Conservation (phyloP, 345 rosid genomes). For the Aquilaria yunnanensis region DNA sequence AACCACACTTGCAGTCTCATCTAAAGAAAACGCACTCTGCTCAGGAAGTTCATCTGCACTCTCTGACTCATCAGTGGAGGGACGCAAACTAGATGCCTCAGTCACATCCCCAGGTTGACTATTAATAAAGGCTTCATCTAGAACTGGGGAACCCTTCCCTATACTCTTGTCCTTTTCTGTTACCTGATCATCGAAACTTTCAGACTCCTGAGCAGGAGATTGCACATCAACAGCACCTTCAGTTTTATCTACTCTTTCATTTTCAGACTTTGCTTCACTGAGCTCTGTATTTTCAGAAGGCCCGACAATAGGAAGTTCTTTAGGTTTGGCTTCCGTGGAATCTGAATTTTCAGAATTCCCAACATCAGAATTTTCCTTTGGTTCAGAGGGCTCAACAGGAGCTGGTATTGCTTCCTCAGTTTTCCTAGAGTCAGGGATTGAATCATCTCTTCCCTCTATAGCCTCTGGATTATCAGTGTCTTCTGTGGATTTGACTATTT, state of each 20-base stretch:
- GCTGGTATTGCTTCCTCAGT: slow-evolving; percentile 29
- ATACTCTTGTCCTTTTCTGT: slow-evolving; percentile 26
- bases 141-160: slow-evolving; percentile 27
- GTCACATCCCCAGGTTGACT: slow-evolving; percentile 20
- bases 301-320: slow-evolving; percentile 25
- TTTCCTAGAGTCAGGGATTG: slow-evolving; percentile 28
- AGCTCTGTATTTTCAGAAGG: slow-evolving; percentile 31
- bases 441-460: slow-evolving; percentile 28
- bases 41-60: slow-evolving; percentile 29
- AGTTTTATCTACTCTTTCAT: slow-evolving; percentile 27
- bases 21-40: slow-evolving; percentile 30
- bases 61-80: slow-evolving; percentile 24
- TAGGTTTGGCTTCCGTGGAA: slow-evolving; percentile 27
- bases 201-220: slow-evolving; percentile 31
- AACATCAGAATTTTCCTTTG: slow-evolving; percentile 4
- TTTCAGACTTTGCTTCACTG: slow-evolving; percentile 32
- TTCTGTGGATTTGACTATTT: slow-evolving; percentile 17
- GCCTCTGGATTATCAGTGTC: slow-evolving; percentile 29
- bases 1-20: slow-evolving; percentile 36
- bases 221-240: slow-evolving; percentile 21
- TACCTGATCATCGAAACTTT: slow-evolving; percentile 27
- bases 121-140: slow-evolving; percentile 34
- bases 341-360: slow-evolving; percentile 28
- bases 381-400: slow-evolving; percentile 31
- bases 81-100: slow-evolving; percentile 33